Conservation (phyloP, 257 asterid species). For the Henckelia pumila region DNA sequence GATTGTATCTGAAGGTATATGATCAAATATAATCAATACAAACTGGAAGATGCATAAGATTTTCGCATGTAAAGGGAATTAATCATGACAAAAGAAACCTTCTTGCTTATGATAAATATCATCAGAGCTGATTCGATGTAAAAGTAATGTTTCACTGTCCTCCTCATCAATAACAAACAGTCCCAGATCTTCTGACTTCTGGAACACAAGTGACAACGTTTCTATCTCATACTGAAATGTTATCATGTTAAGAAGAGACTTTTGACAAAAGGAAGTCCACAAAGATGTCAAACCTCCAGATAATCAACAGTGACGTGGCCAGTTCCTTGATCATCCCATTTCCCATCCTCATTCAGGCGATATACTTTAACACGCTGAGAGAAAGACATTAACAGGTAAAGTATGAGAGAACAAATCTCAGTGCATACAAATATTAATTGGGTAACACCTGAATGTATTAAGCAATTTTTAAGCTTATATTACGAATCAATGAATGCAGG, state of each 20-base stretch:
- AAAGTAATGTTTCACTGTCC: constrained; percentile 72
- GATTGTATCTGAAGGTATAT: constrained; percentile 65
- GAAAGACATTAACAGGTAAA: constrained; percentile 4
- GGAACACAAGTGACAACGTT: constrained; percentile 30
- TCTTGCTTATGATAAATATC: constrained; percentile 97
- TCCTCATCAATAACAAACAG: constrained; percentile 80
- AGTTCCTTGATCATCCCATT: constrained; percentile 99
- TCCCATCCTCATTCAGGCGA: constrained; percentile 84
- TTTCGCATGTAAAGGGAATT: constrained; percentile 4
- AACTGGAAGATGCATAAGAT: constrained; percentile 18
- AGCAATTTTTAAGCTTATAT: neutral
- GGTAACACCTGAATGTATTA: neutral
- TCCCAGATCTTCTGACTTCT: constrained; percentile 89
- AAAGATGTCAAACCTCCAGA: constrained; percentile 56
- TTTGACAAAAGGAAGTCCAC: neutral
- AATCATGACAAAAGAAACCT: constrained; percentile 41
- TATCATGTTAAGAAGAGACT: constrained; percentile 18
- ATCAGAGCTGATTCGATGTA: constrained; percentile 83
- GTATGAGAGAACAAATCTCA: neutral
- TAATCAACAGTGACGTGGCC: constrained; percentile 91
- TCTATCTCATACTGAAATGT: constrained; percentile 21
- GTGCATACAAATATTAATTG: neutral
- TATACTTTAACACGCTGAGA: constrained; percentile 96
- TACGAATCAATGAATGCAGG: neutral
- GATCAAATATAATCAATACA: constrained; percentile 17